phyloP scores from a whole-genome alignment of 352 stramenopile genomes.

The Phytophthora crassamura region DNA sequence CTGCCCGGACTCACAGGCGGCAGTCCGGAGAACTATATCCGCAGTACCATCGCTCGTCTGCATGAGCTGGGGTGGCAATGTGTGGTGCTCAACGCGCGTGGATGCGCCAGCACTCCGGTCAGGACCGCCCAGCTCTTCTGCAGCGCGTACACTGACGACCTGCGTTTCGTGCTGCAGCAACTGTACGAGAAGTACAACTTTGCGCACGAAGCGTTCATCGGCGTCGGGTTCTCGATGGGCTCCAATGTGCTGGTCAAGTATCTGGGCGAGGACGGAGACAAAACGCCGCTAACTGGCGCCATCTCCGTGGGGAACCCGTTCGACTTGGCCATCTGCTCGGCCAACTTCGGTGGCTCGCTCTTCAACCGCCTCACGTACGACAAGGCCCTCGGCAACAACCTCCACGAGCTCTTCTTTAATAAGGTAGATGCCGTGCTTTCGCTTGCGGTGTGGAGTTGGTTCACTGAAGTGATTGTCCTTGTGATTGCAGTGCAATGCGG shows the following conservation, averaged over 20 bases:
- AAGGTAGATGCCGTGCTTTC: constrained; percentile 33
- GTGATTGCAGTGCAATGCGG: constrained; percentile 31
- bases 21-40: constrained; percentile 81
- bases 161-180: constrained; percentile 58
- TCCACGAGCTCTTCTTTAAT: constrained; percentile 70
- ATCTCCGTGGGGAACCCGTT: constrained; percentile 82
- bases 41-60: constrained; percentile 53
- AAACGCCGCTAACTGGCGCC: constrained; percentile 49
- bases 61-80: constrained; percentile 63
- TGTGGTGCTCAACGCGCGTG: constrained; percentile 79
- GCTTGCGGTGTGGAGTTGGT: neutral
- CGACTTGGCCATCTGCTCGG: constrained; percentile 61
- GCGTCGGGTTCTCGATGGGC: constrained; percentile 77
- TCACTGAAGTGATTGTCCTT: neutral
- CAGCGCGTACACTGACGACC: constrained; percentile 72
- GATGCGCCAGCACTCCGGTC: constrained; percentile 67
- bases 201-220: constrained; percentile 50
- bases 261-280: constrained; percentile 65
- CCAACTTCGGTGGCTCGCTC: constrained; percentile 51
- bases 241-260: constrained; percentile 86
- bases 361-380: constrained; percentile 78
- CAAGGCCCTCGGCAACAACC: constrained; percentile 58
- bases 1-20: constrained; percentile 72
- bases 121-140: constrained; percentile 69
- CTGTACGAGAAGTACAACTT: constrained; percentile 58